Evolutionary conservation across 768 basidiomycete species (phyloP).

Genomic region (Russula griseocarnosa): DNA sequence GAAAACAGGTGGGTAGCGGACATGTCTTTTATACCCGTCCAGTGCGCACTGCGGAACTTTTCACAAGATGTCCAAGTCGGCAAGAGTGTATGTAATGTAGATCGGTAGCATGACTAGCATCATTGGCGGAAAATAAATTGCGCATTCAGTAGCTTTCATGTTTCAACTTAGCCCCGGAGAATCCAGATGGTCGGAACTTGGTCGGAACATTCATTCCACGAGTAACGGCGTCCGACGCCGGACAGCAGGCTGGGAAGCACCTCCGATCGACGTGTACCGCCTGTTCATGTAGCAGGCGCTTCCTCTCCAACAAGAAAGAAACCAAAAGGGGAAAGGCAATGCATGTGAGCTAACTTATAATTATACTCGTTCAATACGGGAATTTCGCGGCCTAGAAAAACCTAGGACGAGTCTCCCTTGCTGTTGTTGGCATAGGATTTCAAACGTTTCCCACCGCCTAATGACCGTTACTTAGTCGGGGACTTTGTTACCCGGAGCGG

Average conservation of each 20-base stretch:
- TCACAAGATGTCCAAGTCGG: not conserved
- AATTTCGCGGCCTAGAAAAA: no score
- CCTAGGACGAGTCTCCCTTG: no score
- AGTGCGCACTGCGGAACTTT: not conserved
- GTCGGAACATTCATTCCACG: not conserved
- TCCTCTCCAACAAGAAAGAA: not conserved
- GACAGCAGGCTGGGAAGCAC: no score
- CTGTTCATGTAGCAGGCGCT: not conserved
- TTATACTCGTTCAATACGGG: no score
- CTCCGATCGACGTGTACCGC: not conserved
- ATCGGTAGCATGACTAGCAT: not conserved
- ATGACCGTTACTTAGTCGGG: not conserved
- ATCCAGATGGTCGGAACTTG: not conserved
- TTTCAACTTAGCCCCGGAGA: not conserved
- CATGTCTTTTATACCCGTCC: slow-evolving; percentile 1
- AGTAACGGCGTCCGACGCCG: not conserved
- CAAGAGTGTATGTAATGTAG: not conserved
- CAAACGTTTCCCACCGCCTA: no score
- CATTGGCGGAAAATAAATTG: not conserved
- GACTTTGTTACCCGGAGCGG: not conserved
- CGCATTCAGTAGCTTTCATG: not conserved
- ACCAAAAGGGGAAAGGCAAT: not conserved
- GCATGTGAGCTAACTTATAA: no score
- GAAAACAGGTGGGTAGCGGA: not conserved
- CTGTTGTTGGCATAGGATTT: no score